phyloP scores from a whole-genome alignment of 1,139 yeast species.

The Kurtzmaniella quercitrusa region DNA sequence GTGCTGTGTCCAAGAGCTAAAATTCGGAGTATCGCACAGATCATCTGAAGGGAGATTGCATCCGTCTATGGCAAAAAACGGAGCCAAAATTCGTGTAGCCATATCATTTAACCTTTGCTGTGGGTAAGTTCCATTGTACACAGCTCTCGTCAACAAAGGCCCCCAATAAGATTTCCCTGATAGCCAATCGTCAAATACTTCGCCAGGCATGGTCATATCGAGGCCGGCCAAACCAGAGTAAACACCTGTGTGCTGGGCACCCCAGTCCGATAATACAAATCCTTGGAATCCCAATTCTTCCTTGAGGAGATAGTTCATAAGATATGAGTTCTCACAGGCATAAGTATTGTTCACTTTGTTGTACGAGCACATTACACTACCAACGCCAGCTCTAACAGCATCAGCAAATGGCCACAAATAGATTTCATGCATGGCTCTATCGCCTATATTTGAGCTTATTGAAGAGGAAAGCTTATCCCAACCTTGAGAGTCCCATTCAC shows the following conservation, averaged over 20 bases:
- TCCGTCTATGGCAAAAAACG: slow-evolving; percentile 45
- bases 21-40: slow-evolving; percentile 43
- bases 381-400: slow-evolving; percentile 56
- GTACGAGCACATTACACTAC: slow-evolving; percentile 61
- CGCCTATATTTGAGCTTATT: slow-evolving; percentile 53
- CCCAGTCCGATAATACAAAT: slow-evolving; percentile 65
- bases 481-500: slow-evolving; percentile 48
- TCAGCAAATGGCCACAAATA: slow-evolving; percentile 69
- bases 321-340: slow-evolving; percentile 59
- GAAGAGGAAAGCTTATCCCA: slow-evolving; percentile 39
- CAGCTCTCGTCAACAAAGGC: slow-evolving; percentile 50
- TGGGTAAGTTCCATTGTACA: slow-evolving; percentile 54
- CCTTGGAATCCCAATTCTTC: slow-evolving; percentile 68
- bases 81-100: slow-evolving; percentile 57
- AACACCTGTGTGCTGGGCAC: slow-evolving; percentile 58
- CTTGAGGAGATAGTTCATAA: slow-evolving; percentile 52
- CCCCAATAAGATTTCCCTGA: slow-evolving; percentile 60
- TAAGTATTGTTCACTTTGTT: slow-evolving; percentile 56
- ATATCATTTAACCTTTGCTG: slow-evolving; percentile 57
- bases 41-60: slow-evolving; percentile 32
- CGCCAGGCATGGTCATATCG: slow-evolving; percentile 71
- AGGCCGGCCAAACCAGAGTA: slow-evolving; percentile 56
- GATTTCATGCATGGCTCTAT: slow-evolving; percentile 59
- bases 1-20: slow-evolving; percentile 56
- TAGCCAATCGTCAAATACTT: slow-evolving; percentile 48